Evolutionary conservation across 2,329 filamentous ascomycete species (phyloP).

Genomic region (Colletotrichum spinosum): DNA sequence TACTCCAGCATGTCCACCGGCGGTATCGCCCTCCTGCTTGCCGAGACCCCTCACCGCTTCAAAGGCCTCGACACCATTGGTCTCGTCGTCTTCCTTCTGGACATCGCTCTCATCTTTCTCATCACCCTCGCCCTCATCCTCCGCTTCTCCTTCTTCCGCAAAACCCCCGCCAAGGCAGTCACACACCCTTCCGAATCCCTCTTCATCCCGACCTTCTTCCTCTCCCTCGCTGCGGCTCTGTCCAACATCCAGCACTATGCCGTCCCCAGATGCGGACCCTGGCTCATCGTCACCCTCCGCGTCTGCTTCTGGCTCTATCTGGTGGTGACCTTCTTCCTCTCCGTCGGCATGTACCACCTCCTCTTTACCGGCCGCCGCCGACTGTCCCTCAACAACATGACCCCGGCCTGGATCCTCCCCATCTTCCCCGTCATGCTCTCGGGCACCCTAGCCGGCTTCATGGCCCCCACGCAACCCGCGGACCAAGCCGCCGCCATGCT

Average conservation of each 20-base stretch:
- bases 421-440: slow-evolving; percentile 73
- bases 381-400: slow-evolving; percentile 62
- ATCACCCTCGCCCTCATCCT: slow-evolving; percentile 59
- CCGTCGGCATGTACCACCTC: slow-evolving; percentile 68
- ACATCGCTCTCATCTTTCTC: slow-evolving; percentile 64
- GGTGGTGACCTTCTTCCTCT: slow-evolving; percentile 61
- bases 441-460: slow-evolving; percentile 68
- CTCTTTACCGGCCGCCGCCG: slow-evolving; percentile 62
- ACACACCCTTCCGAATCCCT: slow-evolving; percentile 66
- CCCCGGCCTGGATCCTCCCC: slow-evolving; percentile 72
- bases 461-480: slow-evolving; percentile 60
- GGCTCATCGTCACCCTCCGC: slow-evolving; percentile 64
- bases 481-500: slow-evolving; percentile 64
- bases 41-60: slow-evolving; percentile 65
- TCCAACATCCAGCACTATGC: slow-evolving; percentile 63
- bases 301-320: slow-evolving; percentile 74
- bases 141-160: slow-evolving; percentile 60
- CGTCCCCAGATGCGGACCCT: slow-evolving; percentile 57
- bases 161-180: slow-evolving; percentile 57
- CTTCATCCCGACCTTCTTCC: slow-evolving; percentile 72
- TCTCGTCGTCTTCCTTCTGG: slow-evolving; percentile 66
- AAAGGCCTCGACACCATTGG: slow-evolving; percentile 64
- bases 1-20: slow-evolving; percentile 45
- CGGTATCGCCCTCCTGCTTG: slow-evolving; percentile 65
- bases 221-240: slow-evolving; percentile 70